phyloP scores from a whole-genome alignment of 164 flowering plant genomes.

The Chloranthus sessilifolius region DNA sequence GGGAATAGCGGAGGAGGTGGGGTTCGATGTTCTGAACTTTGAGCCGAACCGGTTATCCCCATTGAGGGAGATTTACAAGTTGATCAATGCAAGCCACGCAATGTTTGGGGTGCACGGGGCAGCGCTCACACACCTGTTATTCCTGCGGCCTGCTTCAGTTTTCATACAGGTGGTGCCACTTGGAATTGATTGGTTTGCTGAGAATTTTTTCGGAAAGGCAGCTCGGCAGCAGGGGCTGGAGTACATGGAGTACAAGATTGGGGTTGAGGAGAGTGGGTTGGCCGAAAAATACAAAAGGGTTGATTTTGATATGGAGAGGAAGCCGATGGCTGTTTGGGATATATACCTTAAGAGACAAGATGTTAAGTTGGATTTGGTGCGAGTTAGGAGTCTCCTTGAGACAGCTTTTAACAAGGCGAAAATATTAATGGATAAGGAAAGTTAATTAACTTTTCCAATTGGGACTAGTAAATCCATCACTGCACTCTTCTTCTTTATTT shows the following conservation, averaged over 20 bases:
- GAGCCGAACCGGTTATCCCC: constrained; percentile 2
- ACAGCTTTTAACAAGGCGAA: no score
- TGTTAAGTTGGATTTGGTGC: constrained; percentile 43
- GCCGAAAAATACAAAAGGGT: constrained; percentile 6
- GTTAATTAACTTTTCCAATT: no score
- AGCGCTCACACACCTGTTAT: constrained; percentile 16
- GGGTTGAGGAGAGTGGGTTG: constrained; percentile 10
- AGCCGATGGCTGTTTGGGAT: constrained; percentile 35
- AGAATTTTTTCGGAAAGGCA: constrained; percentile 10
- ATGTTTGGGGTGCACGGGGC: constrained; percentile 19
- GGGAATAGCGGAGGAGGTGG: constrained; percentile 13
- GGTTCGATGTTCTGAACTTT: constrained; percentile 8
- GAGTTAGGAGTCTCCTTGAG: constrained; percentile 37
- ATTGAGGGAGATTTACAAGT: constrained; percentile 3
- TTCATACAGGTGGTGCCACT: constrained; percentile 18
- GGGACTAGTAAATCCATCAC: no score
- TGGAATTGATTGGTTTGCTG: constrained; percentile 13
- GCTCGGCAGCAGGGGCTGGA: constrained; percentile 11
- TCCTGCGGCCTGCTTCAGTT: constrained; percentile 15
- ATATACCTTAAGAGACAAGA: constrained; percentile 46
- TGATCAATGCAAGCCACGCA: constrained; percentile 8
- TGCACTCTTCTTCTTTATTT: no score
- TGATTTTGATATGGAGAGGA: constrained; percentile 6
- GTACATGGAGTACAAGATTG: constrained; percentile 8
- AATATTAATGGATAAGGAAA: no score